Percentiles rank a stretch among this genome's conserved stretches.
Evolutionary conservation across 2,329 filamentous ascomycete species (phyloP).

Genomic region (Fusarium algeriense): DNA sequence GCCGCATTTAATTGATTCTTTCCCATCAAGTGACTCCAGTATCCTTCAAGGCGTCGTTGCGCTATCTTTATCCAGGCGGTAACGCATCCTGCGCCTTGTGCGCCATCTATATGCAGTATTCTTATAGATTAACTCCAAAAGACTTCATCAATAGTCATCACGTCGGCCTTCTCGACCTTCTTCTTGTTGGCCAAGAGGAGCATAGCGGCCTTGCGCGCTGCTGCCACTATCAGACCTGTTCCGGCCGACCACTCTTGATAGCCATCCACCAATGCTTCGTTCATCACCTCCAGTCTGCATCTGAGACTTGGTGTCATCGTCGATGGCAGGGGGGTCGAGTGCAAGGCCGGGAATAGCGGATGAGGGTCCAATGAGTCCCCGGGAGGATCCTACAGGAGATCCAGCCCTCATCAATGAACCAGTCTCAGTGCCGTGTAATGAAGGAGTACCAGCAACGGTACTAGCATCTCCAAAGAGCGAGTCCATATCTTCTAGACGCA

Average conservation of each 20-base stretch:
- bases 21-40: slow-evolving; percentile 26
- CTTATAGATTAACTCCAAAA: slow-evolving; percentile 43
- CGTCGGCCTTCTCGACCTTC: slow-evolving; percentile 51
- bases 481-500: slow-evolving; percentile 97
- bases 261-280: slow-evolving; percentile 65
- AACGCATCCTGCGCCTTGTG: slow-evolving; percentile 34
- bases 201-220: slow-evolving; percentile 58
- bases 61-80: slow-evolving; percentile 32
- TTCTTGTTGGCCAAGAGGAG: slow-evolving; percentile 58
- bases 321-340: slow-evolving; percentile 80
- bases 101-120: slow-evolving; percentile 57
- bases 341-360: slow-evolving; percentile 83
- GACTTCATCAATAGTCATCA: slow-evolving; percentile 42
- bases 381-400: slow-evolving; percentile 80
- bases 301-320: slow-evolving; percentile 61
- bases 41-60: slow-evolving; percentile 17
- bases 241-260: slow-evolving; percentile 56
- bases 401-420: slow-evolving; percentile 83
- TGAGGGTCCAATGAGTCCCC: slow-evolving; percentile 69
- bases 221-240: slow-evolving; percentile 55
- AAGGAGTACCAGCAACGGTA: slow-evolving; percentile 82
- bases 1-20: slow-evolving; percentile 3
- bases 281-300: slow-evolving; percentile 51
- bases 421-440: slow-evolving; percentile 79
- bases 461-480: slow-evolving; percentile 93